Conservation (phyloP, 208 protist genomes). For the Leishmania aethiopica region DNA sequence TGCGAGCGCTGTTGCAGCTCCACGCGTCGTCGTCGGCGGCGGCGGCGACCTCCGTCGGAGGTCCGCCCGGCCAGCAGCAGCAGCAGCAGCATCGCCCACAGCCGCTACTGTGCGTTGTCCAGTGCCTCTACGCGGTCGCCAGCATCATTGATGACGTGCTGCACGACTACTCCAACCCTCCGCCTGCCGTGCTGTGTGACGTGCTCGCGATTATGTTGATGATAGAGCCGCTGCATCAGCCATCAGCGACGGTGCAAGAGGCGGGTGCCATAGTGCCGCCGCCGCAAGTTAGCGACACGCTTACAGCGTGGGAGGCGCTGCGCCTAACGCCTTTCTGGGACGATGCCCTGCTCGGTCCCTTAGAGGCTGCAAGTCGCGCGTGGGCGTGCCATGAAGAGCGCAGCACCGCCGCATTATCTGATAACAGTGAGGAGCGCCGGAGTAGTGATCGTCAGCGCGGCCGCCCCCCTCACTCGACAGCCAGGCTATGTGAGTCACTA, state of each 20-base stretch:
- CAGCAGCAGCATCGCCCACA: background rate
- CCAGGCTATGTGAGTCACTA: background rate
- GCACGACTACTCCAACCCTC: constrained; percentile 52
- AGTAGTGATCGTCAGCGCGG: background rate
- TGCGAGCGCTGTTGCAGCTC: constrained; percentile 35
- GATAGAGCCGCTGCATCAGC: background rate
- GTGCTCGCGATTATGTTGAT: constrained; percentile 31
- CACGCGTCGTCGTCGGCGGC: background rate
- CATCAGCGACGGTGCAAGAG: background rate
- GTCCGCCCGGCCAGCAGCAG: background rate
- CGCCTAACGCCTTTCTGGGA: constrained; percentile 22
- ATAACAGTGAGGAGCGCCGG: background rate
- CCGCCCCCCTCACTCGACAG: background rate
- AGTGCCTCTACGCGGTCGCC: constrained; percentile 33
- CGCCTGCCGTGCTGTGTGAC: constrained; percentile 37
- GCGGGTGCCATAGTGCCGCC: background rate
- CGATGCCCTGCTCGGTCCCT: background rate
- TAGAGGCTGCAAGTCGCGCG: constrained; percentile 17
- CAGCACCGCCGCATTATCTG: background rate
- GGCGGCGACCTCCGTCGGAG: background rate
- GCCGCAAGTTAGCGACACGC: background rate
- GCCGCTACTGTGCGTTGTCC: constrained; percentile 22
- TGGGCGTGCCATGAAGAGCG: constrained; percentile 3
- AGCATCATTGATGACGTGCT: constrained; percentile 46
- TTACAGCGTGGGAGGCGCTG: constrained; percentile 20